Evolutionary conservation across 257 asterid species (phyloP).

Genomic region (Marsdenia floribunda): DNA sequence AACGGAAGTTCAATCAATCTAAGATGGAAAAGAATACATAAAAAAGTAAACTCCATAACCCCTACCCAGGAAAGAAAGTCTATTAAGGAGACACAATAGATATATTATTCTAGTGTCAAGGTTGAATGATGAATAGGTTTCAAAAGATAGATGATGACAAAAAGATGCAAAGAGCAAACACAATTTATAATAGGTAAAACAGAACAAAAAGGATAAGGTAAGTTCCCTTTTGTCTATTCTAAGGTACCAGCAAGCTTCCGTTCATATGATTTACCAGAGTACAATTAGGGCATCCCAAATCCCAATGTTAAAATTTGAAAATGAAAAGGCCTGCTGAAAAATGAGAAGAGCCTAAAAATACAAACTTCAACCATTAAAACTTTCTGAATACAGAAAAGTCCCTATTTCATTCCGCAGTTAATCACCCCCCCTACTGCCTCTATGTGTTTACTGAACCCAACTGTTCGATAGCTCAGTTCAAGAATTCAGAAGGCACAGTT

Average conservation of each 20-base stretch:
- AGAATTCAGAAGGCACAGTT: not conserved
- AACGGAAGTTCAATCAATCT: not conserved
- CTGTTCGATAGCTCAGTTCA: conserved; percentile 15
- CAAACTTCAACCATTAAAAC: conserved; percentile 28
- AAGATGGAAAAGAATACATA: not conserved
- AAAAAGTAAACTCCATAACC: too few species aligned
- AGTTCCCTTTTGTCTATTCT: not conserved
- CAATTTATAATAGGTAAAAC: not conserved
- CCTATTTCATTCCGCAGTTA: conserved; percentile 19
- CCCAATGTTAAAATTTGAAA: conserved; percentile 37
- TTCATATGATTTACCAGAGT: conserved; percentile 14
- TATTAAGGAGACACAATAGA: too few species aligned
- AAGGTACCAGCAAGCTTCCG: conserved; percentile 16
- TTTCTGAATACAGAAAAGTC: conserved; percentile 33
- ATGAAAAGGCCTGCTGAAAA: conserved; percentile 32
- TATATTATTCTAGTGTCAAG: too few species aligned
- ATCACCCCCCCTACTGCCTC: conserved; percentile 33
- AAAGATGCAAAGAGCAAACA: too few species aligned
- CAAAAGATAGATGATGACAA: too few species aligned
- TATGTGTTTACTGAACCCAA: conserved; percentile 1
- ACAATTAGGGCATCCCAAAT: conserved; percentile 32
- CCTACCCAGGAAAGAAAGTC: too few species aligned
- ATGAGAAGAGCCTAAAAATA: conserved; percentile 39
- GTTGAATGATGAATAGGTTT: too few species aligned
- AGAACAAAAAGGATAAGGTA: not conserved